Conservation (phyloP, 169 alveolate genomes). For the Prorocentrum cordatum region DNA sequence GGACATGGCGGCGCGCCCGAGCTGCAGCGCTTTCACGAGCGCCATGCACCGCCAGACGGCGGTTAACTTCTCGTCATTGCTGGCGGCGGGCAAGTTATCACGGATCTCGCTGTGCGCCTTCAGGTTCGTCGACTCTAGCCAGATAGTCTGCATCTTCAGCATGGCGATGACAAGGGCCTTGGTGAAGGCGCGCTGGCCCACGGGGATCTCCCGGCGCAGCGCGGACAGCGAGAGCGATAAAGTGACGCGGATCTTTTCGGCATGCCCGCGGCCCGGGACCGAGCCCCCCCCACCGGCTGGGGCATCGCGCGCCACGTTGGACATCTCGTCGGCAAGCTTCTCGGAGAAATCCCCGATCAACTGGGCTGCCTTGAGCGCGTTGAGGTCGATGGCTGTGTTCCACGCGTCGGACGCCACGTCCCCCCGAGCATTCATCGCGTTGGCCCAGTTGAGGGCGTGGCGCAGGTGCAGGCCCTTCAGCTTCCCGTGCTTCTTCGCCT, state of each 20-base stretch:
- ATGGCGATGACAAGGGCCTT: not conserved
- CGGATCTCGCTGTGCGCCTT: not conserved
- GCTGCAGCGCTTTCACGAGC: not conserved
- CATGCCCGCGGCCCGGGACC: too few species aligned
- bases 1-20: not conserved
- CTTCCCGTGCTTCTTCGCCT: not conserved
- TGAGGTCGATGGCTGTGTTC: not conserved
- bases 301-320: not conserved
- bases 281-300: not conserved
- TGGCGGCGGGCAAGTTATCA: not conserved
- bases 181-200: not conserved
- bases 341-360: not conserved
- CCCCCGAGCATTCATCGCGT: not conserved
- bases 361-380: not conserved
- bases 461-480: slow-evolving; percentile 30
- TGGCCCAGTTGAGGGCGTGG: slow-evolving; percentile 1
- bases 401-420: not conserved
- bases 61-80: not conserved
- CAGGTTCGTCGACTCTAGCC: not conserved
- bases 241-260: too few species aligned
- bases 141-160: not conserved
- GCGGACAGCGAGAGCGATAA: not conserved
- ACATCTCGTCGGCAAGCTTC: not conserved
- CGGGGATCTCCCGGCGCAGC: not conserved
- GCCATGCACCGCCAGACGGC: not conserved